These are phyloP conservation scores for Cardamine chenopodiifolia DNA, from an alignment of 345 rosid genomes.

Conservation along the genomic window DNA sequence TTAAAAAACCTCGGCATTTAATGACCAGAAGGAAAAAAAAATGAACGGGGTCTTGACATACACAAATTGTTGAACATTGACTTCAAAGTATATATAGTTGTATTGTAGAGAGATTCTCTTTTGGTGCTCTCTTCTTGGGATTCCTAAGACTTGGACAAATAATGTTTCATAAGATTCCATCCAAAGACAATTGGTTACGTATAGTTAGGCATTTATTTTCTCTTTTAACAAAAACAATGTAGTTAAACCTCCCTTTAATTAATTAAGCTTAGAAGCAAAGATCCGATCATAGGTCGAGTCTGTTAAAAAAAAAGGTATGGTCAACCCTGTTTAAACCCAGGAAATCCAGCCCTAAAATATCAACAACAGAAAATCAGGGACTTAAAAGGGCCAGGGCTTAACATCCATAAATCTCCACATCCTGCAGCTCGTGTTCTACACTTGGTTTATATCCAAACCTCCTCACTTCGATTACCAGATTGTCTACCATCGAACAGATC, in stretches of 20 bases:
- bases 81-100: slow-evolving; percentile 26
- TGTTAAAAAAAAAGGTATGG: too few relatives aligned
- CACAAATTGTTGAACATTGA: slow-evolving; percentile 36
- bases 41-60: slow-evolving; percentile 29
- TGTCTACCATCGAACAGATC: slow-evolving; percentile 52
- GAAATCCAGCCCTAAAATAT: too few relatives aligned
- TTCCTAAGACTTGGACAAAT: slow-evolving; percentile 29
- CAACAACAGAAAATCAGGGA: too few relatives aligned
- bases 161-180: slow-evolving; percentile 35
- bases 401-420: too few relatives aligned
- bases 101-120: slow-evolving; percentile 40
- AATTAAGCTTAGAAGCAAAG: slow-evolving; percentile 28
- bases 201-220: slow-evolving; percentile 18
- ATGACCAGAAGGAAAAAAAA: not conserved
- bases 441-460: slow-evolving; percentile 55
- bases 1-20: not conserved
- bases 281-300: slow-evolving; percentile 41
- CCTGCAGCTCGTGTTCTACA: slow-evolving; percentile 57
- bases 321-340: too few relatives aligned
- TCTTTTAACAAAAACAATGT: slow-evolving; percentile 5
- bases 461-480: slow-evolving; percentile 54
- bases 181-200: slow-evolving; percentile 31
- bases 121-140: slow-evolving; percentile 26
- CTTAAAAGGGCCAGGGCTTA: too few relatives aligned
- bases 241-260: slow-evolving; percentile 16